Conservation (phyloP, 2,329 filamentous ascomycete species). For the Scedosporium apiospermum region DNA sequence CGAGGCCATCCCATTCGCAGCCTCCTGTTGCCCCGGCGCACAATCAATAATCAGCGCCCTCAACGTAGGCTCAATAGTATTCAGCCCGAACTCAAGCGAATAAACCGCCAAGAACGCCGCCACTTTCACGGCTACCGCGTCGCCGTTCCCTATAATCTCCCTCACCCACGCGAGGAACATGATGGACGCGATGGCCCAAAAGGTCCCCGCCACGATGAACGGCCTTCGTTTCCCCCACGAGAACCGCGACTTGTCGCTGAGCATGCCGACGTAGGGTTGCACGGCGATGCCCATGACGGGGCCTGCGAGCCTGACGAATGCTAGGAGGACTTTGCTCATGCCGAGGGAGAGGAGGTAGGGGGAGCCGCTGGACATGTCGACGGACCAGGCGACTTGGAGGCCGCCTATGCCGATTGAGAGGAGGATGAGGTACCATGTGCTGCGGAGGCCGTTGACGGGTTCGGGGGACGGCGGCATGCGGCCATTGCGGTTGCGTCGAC, state of each 20-base stretch:
- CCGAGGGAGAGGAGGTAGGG: slow-evolving; percentile 73
- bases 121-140: slow-evolving; percentile 61
- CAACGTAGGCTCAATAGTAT: slow-evolving; percentile 90
- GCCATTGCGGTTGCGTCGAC: neutral
- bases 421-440: slow-evolving; percentile 74
- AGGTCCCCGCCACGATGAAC: slow-evolving; percentile 65
- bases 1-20: slow-evolving; percentile 90
- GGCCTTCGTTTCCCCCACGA: slow-evolving; percentile 72
- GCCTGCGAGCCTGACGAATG: slow-evolving; percentile 73
- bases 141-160: slow-evolving; percentile 65
- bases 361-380: slow-evolving; percentile 88
- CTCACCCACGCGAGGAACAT: slow-evolving; percentile 65
- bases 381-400: slow-evolving; percentile 90
- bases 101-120: slow-evolving; percentile 83
- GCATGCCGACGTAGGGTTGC: slow-evolving; percentile 73
- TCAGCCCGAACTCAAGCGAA: slow-evolving; percentile 87
- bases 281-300: slow-evolving; percentile 70
- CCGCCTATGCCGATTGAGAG: slow-evolving; percentile 82
- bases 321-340: slow-evolving; percentile 73
- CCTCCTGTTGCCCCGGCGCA: slow-evolving; percentile 87
- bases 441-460: slow-evolving; percentile 50
- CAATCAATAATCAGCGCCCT: slow-evolving; percentile 91
- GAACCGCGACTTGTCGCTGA: slow-evolving; percentile 68
- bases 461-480: neutral
- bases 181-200: slow-evolving; percentile 57